These are phyloP conservation scores for Solanum neorickii DNA, from an alignment of 257 asterid genomes.

Conservation along the genomic window DNA sequence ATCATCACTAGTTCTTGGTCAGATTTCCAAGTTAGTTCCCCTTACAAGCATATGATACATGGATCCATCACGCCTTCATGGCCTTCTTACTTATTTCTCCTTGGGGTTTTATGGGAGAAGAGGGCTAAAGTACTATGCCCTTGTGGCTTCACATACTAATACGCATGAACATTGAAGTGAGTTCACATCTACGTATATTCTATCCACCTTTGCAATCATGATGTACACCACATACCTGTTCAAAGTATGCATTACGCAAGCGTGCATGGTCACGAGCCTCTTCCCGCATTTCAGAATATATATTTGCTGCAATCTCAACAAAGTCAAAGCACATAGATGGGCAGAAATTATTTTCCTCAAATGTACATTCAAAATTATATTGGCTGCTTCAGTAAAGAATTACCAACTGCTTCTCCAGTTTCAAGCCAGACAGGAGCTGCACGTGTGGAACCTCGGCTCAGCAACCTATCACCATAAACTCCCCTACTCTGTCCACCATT, in stretches of 20 bases:
- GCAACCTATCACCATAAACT: conserved; percentile 38
- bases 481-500: conserved; percentile 46
- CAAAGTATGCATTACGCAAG: conserved; percentile 82
- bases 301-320: conserved; percentile 68
- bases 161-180: background rate
- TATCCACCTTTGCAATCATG: background rate
- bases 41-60: background rate
- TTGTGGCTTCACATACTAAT: background rate
- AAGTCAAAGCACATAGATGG: conserved; percentile 29
- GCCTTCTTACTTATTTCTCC: background rate
- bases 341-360: conserved; percentile 8
- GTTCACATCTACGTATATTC: background rate
- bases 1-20: background rate
- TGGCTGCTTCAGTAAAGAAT: conserved; percentile 19
- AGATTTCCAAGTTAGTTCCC: background rate
- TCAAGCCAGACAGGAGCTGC: conserved; percentile 63
- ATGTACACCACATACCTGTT: conserved; percentile 56
- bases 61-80: background rate
- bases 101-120: background rate
- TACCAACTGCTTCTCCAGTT: conserved; percentile 83
- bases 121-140: background rate
- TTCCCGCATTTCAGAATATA: conserved; percentile 93
- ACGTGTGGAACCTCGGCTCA: conserved; percentile 51
- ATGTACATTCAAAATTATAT: conserved; percentile 9
- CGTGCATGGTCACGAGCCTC: conserved; percentile 99